Conservation (phyloP, 768 basidiomycete species). For the Chiua virens region DNA sequence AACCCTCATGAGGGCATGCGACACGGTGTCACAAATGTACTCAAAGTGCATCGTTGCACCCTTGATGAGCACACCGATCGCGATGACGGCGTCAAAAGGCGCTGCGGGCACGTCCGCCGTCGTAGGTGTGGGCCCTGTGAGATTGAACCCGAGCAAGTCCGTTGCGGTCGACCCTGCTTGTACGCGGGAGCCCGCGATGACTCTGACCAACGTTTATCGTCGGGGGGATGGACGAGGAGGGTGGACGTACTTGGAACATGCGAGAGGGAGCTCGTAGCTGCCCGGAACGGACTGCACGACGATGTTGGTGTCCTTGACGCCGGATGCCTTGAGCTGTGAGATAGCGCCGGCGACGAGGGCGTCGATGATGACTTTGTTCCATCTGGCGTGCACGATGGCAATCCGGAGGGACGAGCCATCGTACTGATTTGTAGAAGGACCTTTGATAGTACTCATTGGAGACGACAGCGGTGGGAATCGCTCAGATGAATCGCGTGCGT, state of each 20-base stretch:
- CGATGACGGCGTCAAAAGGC: conserved; percentile 94
- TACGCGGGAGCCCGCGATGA: conserved; percentile 85
- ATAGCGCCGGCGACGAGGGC: conserved; percentile 80
- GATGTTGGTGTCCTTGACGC: conserved; percentile 90
- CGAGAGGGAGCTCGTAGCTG: conserved; percentile 89
- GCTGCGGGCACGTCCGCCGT: conserved; percentile 43
- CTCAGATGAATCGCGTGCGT: no score
- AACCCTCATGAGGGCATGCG: conserved; percentile 91
- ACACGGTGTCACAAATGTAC: conserved; percentile 94
- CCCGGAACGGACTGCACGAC: conserved; percentile 91
- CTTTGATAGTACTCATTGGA: conserved; percentile 62
- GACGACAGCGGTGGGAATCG: conserved; percentile 16
- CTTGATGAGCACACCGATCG: conserved; percentile 97
- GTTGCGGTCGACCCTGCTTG: conserved; percentile 77
- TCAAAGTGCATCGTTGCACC: conserved; percentile 99
- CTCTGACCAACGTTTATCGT: conserved; percentile 43
- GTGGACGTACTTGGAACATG: conserved; percentile 72
- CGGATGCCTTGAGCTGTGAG: conserved; percentile 75
- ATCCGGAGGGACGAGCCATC: conserved; percentile 83
- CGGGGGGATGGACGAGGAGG: background rate
- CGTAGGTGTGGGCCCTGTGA: conserved; percentile 32
- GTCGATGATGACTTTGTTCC: conserved; percentile 89
- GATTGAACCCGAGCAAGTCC: conserved; percentile 66
- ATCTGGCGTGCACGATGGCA: conserved; percentile 93
- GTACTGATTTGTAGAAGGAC: conserved; percentile 58